Evolutionary conservation across 2,329 filamentous ascomycete species (phyloP).

Genomic region (Teratosphaeria zuluensis): DNA sequence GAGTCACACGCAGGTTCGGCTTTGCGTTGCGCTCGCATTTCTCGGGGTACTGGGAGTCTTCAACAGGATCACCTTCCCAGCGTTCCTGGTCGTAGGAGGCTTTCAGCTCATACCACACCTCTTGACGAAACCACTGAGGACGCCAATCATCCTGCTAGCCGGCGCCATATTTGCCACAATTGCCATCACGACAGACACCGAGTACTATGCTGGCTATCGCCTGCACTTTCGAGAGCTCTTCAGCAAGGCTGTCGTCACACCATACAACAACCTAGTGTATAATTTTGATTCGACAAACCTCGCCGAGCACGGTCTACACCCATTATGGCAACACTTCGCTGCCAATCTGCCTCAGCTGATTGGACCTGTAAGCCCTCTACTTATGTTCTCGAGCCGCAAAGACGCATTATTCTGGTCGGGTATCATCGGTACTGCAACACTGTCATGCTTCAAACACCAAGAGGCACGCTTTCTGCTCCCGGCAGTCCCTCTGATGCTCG

Average conservation of each 20-base stretch:
- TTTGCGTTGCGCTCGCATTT: slow-evolving; percentile 69
- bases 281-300: slow-evolving; percentile 41
- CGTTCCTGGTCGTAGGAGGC: slow-evolving; percentile 77
- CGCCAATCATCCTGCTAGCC: slow-evolving; percentile 49
- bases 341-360: slow-evolving; percentile 45
- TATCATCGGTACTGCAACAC: slow-evolving; percentile 57
- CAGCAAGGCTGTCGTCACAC: slow-evolving; percentile 42
- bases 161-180: slow-evolving; percentile 60
- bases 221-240: slow-evolving; percentile 59
- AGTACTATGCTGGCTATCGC: slow-evolving; percentile 65
- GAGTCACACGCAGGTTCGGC: slow-evolving; percentile 66
- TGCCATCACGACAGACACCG: slow-evolving; percentile 74
- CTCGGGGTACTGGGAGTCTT: slow-evolving; percentile 80
- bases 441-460: slow-evolving; percentile 69
- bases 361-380: slow-evolving; percentile 40
- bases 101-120: slow-evolving; percentile 80
- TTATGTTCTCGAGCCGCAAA: slow-evolving; percentile 41
- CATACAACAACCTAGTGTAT: slow-evolving; percentile 44
- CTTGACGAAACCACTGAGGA: slow-evolving; percentile 50
- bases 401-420: slow-evolving; percentile 62
- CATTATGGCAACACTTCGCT: slow-evolving; percentile 42
- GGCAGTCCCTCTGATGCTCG: slow-evolving; percentile 65
- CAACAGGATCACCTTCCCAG: slow-evolving; percentile 95
- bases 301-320: slow-evolving; percentile 44
- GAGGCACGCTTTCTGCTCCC: slow-evolving; percentile 71